Percentiles rank a stretch among this genome's conserved stretches.
Evolutionary conservation across 148 eudicot genomes (phyloP).

Genomic region (Spergularia bocconei): DNA sequence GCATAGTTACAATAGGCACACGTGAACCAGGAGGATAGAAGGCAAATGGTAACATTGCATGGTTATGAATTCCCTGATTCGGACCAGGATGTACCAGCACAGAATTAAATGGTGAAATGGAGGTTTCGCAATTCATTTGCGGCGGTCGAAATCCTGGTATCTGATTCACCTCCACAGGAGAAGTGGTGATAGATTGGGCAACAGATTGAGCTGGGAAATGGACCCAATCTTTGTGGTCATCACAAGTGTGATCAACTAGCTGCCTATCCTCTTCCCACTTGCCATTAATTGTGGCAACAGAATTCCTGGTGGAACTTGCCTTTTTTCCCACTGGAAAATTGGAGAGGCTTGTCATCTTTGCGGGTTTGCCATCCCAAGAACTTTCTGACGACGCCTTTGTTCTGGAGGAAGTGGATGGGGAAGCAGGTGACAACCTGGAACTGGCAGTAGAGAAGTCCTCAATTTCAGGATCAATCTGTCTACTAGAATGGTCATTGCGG

Average conservation of each 20-base stretch:
- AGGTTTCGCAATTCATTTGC: slow-evolving; percentile 29
- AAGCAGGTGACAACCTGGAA: slow-evolving; percentile 29
- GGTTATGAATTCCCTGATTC: slow-evolving; percentile 36
- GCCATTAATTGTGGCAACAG: slow-evolving; percentile 9
- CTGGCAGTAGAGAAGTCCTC: slow-evolving; percentile 25
- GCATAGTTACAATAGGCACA: slow-evolving; percentile 45
- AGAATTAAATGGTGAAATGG: slow-evolving; percentile 34
- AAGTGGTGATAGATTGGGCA: slow-evolving; percentile 22
- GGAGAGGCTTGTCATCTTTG: slow-evolving; percentile 18
- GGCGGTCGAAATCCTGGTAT: slow-evolving; percentile 29
- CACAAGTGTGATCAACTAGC: slow-evolving; percentile 12
- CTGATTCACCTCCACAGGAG: slow-evolving; percentile 23
- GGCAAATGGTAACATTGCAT: slow-evolving; percentile 34
- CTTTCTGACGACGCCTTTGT: slow-evolving; percentile 42
- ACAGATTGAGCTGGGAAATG: slow-evolving; percentile 27
- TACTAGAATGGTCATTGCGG: slow-evolving; percentile 21
- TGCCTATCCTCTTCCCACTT: slow-evolving; percentile 15
- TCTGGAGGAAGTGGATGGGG: slow-evolving; percentile 31
- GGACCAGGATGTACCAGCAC: slow-evolving; percentile 32
- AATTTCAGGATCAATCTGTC: slow-evolving; percentile 23
- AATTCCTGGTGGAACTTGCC: slow-evolving; percentile 25
- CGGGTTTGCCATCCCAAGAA: slow-evolving; percentile 39
- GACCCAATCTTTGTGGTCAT: slow-evolving; percentile 33
- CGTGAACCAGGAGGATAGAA: slow-evolving; percentile 50
- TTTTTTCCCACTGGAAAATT: slow-evolving; percentile 28